Base-by-base conservation (phyloP, 805 yeast genomes). In the Kazachstania africana region DNA sequence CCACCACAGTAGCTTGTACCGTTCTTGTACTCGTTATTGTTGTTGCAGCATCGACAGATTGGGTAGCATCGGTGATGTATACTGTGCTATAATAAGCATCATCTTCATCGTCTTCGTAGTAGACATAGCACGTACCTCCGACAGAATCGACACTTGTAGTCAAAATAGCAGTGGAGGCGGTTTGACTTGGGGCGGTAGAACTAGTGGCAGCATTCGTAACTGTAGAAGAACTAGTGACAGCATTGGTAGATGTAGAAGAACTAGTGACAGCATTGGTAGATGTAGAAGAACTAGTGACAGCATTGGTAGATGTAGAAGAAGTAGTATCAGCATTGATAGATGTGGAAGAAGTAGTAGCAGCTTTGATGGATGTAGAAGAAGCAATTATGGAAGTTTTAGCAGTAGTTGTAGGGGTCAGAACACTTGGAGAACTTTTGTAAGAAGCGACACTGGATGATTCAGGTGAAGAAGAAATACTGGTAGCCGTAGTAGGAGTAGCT, bases 31-130 rank as follows among this genome's bases (percentile, higher is more conserved):
- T 50, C 6, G 59, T 53, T 27, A 49, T 38, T 9, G 59, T 54
- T 5, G 57, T 50, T n/a, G 52, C 52, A 12, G 57, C 57, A 46
- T 52, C 57, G 6, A 54, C 45, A 9, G 56, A 42, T 34, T 49
- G 51, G 15, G 41, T 34, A 6, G 52, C 28, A 12, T 39, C 49
- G 1, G 55, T 50, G 15, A 53, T 32, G 32, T 50, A 51, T 4
- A 38, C 40, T 4, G 59, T 53, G 18, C 53, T 50, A 39, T 53
- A 53, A 32, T 53, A 52, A 20, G 38, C 43, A 14, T 37, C 42
- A 9, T 16, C 28, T 12, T 43, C 45, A 23, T 39, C 43, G 24
- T 47, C 49, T 20, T 43, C 48, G 21, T 44, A 48, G 26, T 40
- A 40, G 5, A 47, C 47, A 12, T 41, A 42, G 31, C 55, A 53